Evolutionary conservation across 495 filamentous ascomycete genomes (phyloP), one percentile per base, ranked within the genome.

Genomic region (Penicillium turbatum): DNA sequence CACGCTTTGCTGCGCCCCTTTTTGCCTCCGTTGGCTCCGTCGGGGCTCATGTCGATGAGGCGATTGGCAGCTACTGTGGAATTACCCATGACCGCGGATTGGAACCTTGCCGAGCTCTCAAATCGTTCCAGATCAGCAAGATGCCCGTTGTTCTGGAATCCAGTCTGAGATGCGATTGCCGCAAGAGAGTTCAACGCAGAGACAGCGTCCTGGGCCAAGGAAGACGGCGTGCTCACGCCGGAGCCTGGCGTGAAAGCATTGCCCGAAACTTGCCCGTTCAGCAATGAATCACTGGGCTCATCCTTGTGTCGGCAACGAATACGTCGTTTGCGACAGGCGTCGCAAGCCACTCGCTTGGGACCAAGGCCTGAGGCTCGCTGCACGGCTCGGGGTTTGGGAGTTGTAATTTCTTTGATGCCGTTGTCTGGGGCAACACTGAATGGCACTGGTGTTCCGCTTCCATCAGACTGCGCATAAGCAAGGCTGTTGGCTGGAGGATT

Each of bases 1-100:
- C 83, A 86, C 10, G 83, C 83, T 60, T 84, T 85, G 55, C 73
- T 82, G 58, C 76, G 80, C 64, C 79, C 76, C 52, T 78, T 79
- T 65, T 83, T 80, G 48, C 68, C 66, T 44, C 67, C 54, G 45
- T 60, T 65, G 8, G 47, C 24, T 32, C 64, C 69, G 36, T 76
- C 71, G 13, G 70, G 72, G 27, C 69, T 74, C n/a, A 59, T 15
- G 39, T 74, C 71, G 32, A 62, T 59, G 0, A 69, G 56, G n/a
- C 64, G 54, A 44, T 65, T 70, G 6, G 58, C 48, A 4, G 57
- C 56, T 6, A 54, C 59, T n/a, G 66, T 67, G 0, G 72, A 66
- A 3, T 64, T 60, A 21, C 61, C 59, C 58, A 70, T 54, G 15
- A 63, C 57, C 6, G 60, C 53, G 1, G 69, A 61, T 17, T 56